These are phyloP conservation scores for Carex pumila DNA, from an alignment of 176 grass and related monocot genomes.

Conservation along the genomic window DNA sequence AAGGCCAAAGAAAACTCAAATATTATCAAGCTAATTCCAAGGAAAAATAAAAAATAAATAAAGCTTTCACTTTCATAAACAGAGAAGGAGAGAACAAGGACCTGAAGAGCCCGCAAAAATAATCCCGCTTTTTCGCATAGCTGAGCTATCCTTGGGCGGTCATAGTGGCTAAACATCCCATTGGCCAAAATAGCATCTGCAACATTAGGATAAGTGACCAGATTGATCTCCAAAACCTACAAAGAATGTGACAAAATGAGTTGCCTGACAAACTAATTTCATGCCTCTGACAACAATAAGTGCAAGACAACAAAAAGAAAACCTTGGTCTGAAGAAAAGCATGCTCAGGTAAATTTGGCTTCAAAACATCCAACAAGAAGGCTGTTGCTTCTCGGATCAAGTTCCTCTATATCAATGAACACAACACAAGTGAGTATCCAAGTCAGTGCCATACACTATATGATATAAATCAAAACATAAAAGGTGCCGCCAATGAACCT, in stretches of 20 bases:
- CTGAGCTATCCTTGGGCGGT: conserved; percentile 96
- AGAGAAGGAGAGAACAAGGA: conserved; percentile 19
- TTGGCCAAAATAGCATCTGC: conserved; percentile 98
- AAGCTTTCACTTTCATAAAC: background rate
- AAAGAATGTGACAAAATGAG: conserved; percentile 19
- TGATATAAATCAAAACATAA: conserved; percentile 20
- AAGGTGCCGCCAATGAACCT: conserved; percentile 39
- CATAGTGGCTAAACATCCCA: conserved; percentile 98
- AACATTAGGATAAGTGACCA: conserved; percentile 96
- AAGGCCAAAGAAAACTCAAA: conserved; percentile 24
- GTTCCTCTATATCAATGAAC: conserved; percentile 47
- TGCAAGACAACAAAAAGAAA: background rate
- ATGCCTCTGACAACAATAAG: background rate
- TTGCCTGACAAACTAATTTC: conserved; percentile 3
- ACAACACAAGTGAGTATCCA: conserved; percentile 6
- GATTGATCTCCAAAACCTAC: conserved; percentile 94
- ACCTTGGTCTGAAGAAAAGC: conserved; percentile 97
- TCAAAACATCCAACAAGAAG: conserved; percentile 90
- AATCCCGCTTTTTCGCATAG: conserved; percentile 95
- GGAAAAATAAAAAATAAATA: background rate
- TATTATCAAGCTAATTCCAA: conserved; percentile 22
- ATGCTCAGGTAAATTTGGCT: conserved; percentile 85
- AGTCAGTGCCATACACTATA: background rate
- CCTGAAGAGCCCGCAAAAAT: conserved; percentile 94
- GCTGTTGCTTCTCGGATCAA: conserved; percentile 92